A percentile compares a stretch with the other conserved stretches of the same genome.
phyloP scores from a whole-genome alignment of 306 rosid genomes.

The Cajanus cajan region DNA sequence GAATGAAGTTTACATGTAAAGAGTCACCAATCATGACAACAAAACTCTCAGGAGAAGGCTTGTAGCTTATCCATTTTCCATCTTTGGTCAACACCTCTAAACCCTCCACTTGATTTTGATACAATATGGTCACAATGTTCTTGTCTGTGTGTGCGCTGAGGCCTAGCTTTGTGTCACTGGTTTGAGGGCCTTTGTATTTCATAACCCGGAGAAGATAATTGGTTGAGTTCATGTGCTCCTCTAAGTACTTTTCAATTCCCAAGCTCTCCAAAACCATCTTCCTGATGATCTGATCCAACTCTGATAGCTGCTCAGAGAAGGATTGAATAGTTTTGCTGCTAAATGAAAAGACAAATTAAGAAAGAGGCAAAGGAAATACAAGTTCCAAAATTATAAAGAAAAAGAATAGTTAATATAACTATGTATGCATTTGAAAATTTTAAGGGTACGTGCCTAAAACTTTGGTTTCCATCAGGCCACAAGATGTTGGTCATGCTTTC shows the following conservation, averaged over 20 bases:
- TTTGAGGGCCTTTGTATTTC: constrained; percentile 70
- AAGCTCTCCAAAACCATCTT: constrained; percentile 75
- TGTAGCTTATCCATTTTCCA: constrained; percentile 66
- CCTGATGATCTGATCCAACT: constrained; percentile 59
- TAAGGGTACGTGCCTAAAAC: constrained; percentile 41
- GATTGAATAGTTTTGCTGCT: constrained; percentile 54
- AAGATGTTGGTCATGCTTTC: constrained; percentile 36
- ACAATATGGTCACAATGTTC: constrained; percentile 61
- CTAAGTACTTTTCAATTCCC: constrained; percentile 62
- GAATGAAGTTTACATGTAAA: constrained; percentile 43
- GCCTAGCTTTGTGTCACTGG: constrained; percentile 50
- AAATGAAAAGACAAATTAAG: background rate
- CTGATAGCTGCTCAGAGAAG: constrained; percentile 50
- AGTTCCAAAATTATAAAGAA: background rate
- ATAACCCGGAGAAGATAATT: constrained; percentile 61
- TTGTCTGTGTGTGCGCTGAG: constrained; percentile 62
- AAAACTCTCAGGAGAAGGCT: constrained; percentile 54
- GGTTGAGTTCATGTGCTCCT: constrained; percentile 69
- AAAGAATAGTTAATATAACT: background rate
- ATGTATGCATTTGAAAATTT: background rate
- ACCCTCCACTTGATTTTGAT: constrained; percentile 67
- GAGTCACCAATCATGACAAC: constrained; percentile 68
- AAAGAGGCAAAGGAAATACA: background rate
- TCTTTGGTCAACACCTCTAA: constrained; percentile 65
- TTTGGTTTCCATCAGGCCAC: constrained; percentile 68